These are phyloP conservation scores for Papiliotrema laurentii DNA, from an alignment of 1,284 basidiomycete genomes.

Conservation along the genomic window DNA sequence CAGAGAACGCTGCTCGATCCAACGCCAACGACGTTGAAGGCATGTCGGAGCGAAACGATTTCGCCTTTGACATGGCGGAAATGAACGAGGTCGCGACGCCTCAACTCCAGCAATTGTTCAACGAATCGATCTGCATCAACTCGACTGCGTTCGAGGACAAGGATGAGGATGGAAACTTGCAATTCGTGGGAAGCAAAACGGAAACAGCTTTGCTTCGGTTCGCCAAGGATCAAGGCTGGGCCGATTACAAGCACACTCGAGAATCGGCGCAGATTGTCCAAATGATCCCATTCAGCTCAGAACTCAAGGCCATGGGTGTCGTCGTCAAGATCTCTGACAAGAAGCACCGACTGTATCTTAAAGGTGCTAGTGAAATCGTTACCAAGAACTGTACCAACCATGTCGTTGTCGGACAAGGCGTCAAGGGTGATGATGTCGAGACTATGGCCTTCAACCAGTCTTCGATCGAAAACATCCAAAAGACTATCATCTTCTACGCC, in stretches of 20 bases:
- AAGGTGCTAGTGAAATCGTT: slow-evolving; percentile 92
- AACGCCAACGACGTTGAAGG: slow-evolving; percentile 63
- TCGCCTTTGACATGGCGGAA: slow-evolving; percentile 73
- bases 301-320: slow-evolving; percentile 94
- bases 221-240: slow-evolving; percentile 82
- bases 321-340: slow-evolving; percentile 61
- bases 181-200: slow-evolving; percentile 92
- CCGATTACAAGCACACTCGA: slow-evolving; percentile 65
- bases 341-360: slow-evolving; percentile 71
- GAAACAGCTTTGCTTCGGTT: slow-evolving; percentile 90
- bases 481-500: slow-evolving; percentile 94
- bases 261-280: slow-evolving; percentile 66
- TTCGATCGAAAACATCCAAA: slow-evolving; percentile 70
- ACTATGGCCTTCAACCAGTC: slow-evolving; percentile 60
- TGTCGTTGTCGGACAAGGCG: slow-evolving; percentile 57
- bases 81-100: slow-evolving; percentile 64
- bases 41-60: slow-evolving; percentile 55
- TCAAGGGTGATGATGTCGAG: slow-evolving; percentile 50
- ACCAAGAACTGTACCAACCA: slow-evolving; percentile 66
- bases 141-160: slow-evolving; percentile 91
- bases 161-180: slow-evolving; percentile 60
- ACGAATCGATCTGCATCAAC: slow-evolving; percentile 84
- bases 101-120: slow-evolving; percentile 66
- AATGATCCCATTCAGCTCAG: slow-evolving; percentile 92
- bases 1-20: slow-evolving; percentile 68